These are phyloP conservation scores for Flaveria ramosissima DNA, from an alignment of 129 eudicot genomes.

Conservation along the genomic window DNA sequence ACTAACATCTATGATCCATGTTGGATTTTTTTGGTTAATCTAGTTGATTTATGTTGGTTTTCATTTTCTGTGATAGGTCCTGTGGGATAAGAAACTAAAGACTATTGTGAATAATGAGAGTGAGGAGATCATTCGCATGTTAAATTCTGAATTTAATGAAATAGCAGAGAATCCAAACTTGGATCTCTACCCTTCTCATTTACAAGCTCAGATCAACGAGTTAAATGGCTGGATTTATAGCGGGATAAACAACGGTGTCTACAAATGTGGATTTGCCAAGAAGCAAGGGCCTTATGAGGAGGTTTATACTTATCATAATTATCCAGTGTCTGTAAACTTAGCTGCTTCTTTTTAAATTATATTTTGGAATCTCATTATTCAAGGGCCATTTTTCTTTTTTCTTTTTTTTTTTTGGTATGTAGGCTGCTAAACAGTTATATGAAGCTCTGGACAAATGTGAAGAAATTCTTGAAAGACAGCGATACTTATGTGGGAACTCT, in stretches of 20 bases:
- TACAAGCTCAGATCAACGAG: constrained; percentile 68
- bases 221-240: constrained; percentile 68
- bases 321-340: no score
- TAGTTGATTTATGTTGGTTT: constrained; percentile 16
- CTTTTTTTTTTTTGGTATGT: background rate
- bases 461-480: constrained; percentile 75
- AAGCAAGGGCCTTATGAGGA: no score
- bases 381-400: background rate
- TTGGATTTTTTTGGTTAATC: background rate
- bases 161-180: constrained; percentile 68
- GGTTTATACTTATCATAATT: no score
- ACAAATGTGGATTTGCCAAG: no score
- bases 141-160: constrained; percentile 78
- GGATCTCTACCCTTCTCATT: constrained; percentile 78
- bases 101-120: constrained; percentile 93
- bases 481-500: constrained; percentile 68
- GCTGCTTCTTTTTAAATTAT: constrained; percentile 45
- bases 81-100: constrained; percentile 82
- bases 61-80: constrained; percentile 51
- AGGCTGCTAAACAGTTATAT: constrained; percentile 75
- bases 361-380: background rate
- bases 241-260: constrained; percentile 52
- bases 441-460: constrained; percentile 89
- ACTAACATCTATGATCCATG: background rate
- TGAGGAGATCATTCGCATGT: constrained; percentile 82